A percentile compares a stretch with the other conserved stretches of the same genome.
These are phyloP conservation scores for Eucalyptus pauciflora DNA, from an alignment of 345 rosid genomes.

Conservation along the genomic window DNA sequence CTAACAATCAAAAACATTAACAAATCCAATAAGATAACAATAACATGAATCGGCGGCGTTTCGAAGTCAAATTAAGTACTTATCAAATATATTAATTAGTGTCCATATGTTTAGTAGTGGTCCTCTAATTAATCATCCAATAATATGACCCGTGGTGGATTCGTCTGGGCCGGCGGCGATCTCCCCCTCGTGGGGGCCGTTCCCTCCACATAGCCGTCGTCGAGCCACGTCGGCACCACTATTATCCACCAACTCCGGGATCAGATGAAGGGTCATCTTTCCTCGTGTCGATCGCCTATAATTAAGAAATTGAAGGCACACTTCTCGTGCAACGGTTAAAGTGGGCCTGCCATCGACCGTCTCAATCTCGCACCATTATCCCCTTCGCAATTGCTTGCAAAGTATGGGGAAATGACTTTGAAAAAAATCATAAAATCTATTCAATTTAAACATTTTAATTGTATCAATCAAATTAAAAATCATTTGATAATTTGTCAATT, in stretches of 20 bases:
- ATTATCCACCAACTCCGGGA: background rate
- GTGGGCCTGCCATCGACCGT: background rate
- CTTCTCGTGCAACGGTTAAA: background rate
- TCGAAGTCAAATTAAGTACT: background rate
- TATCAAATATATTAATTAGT: background rate
- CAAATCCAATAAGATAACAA: background rate
- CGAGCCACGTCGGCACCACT: background rate
- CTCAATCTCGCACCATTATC: background rate
- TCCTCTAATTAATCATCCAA: background rate
- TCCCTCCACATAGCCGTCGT: background rate
- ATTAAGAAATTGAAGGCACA: background rate
- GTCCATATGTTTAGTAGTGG: background rate
- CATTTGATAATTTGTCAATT: background rate
- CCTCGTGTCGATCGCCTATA: background rate
- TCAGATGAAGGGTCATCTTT: background rate
- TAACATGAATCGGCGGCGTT: background rate
- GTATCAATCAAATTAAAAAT: background rate
- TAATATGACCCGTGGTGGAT: background rate
- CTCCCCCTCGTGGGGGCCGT: background rate
- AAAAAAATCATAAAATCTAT: too few relatives aligned
- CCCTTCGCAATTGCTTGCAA: background rate
- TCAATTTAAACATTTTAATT: too few relatives aligned
- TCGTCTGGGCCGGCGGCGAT: background rate
- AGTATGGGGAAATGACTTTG: background rate
- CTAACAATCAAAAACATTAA: background rate